These are phyloP conservation scores for Apiotrichum veenhuisii DNA, from an alignment of 1,284 basidiomycete genomes.

Conservation along the genomic window DNA sequence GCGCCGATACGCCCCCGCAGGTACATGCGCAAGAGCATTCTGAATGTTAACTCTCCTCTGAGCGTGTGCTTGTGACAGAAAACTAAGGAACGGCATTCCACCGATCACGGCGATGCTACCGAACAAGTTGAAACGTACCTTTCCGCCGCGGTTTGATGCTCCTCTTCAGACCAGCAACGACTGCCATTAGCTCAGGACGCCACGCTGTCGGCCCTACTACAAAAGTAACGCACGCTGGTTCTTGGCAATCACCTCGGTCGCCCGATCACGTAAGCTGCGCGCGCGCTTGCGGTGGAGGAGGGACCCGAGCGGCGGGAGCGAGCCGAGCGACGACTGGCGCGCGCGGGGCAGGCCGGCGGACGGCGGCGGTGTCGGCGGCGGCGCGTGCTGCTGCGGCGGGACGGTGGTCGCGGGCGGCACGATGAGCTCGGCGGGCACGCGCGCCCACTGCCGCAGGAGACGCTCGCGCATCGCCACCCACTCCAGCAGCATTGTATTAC, in stretches of 20 bases:
- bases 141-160: background rate
- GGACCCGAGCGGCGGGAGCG: background rate
- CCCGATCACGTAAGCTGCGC: background rate
- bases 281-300: background rate
- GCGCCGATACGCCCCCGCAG: background rate
- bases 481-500: slow-evolving; percentile 1
- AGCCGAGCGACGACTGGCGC: background rate
- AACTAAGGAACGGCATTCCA: no score
- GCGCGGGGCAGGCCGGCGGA: background rate
- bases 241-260: background rate
- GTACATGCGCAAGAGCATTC: slow-evolving; percentile 1
- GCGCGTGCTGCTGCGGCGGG: background rate
- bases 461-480: slow-evolving; percentile 4
- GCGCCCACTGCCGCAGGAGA: background rate
- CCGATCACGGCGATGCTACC: no score
- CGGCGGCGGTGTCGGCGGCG: background rate
- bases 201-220: background rate
- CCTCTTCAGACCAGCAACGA: background rate
- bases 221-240: background rate
- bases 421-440: background rate
- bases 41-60: background rate
- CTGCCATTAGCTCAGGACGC: background rate
- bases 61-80: no score
- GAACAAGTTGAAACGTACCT: background rate
- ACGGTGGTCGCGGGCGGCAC: background rate